A percentile compares a stretch with the other conserved stretches of the same genome.
Evolutionary conservation across 1,139 yeast species (phyloP).

Genomic region (Yamadazyma songkhlaensis): DNA sequence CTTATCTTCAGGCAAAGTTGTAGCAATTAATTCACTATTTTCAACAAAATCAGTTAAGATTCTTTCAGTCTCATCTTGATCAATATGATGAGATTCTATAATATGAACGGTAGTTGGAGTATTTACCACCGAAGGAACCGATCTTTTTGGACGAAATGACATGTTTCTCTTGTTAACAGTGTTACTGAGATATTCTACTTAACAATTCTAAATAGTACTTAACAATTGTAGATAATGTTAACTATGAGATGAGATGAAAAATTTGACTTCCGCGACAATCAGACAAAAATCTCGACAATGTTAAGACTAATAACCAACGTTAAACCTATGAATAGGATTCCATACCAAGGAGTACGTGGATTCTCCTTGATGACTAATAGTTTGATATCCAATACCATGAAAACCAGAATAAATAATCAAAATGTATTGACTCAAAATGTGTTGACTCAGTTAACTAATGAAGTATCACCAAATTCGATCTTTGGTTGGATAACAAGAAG

Average conservation of each 20-base stretch:
- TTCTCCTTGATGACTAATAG: conserved; percentile 5
- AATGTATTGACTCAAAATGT: not conserved
- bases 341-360: conserved; percentile 1
- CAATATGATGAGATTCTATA: conserved; percentile 23
- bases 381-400: conserved; percentile 2
- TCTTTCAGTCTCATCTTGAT: conserved; percentile 42
- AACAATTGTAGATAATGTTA: no score
- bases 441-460: not conserved
- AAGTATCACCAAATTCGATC: conserved; percentile 13
- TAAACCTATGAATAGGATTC: not conserved
- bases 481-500: conserved; percentile 54
- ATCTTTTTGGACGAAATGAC: conserved; percentile 37
- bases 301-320: not conserved
- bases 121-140: conserved; percentile 44
- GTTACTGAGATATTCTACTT: no score
- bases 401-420: not conserved
- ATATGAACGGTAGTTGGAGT: conserved; percentile 47
- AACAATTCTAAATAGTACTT: no score
- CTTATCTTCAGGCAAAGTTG: conserved; percentile 17
- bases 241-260: conserved; percentile 6
- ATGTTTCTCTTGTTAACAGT: conserved; percentile 16
- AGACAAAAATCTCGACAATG: not conserved
- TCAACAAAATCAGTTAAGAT: conserved; percentile 46
- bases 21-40: conserved; percentile 29
- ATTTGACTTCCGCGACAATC: conserved; percentile 1